phyloP scores from a whole-genome alignment of 2,329 filamentous ascomycete genomes.

The Lithohypha guttulata region DNA sequence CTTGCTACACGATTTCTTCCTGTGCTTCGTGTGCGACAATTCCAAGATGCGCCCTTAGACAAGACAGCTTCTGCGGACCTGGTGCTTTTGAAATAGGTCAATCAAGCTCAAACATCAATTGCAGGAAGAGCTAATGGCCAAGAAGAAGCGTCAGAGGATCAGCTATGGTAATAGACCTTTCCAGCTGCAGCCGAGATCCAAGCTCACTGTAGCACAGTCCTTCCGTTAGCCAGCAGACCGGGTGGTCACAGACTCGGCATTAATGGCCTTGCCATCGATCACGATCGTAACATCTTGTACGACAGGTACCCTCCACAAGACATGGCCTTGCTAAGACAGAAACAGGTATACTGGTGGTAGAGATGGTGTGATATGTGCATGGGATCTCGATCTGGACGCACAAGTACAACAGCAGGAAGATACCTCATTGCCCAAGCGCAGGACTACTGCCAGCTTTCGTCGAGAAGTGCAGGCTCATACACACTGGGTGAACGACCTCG shows the following conservation, averaged over 20 bases:
- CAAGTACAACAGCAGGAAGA: constrained; percentile 17
- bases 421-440: constrained; percentile 19
- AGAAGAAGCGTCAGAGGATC: constrained; percentile 59
- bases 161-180: constrained; percentile 49
- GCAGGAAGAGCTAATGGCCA: constrained; percentile 55
- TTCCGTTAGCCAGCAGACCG: constrained; percentile 60
- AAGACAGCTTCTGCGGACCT: too few relatives aligned
- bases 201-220: constrained; percentile 39
- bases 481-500: constrained; percentile 92
- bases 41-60: too few relatives aligned
- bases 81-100: too few relatives aligned
- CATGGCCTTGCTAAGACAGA: constrained; percentile 14
- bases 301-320: constrained; percentile 26
- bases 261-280: constrained; percentile 84
- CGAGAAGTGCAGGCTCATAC: constrained; percentile 71
- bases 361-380: constrained; percentile 91
- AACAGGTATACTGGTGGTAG: constrained; percentile 85
- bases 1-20: too few relatives aligned
- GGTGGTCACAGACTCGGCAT: constrained; percentile 89
- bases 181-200: neutral
- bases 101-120: too few relatives aligned
- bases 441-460: constrained; percentile 42
- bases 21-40: too few relatives aligned
- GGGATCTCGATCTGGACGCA: constrained; percentile 72
- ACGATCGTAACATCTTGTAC: constrained; percentile 74